These are phyloP conservation scores for Gracilariopsis chorda DNA, from an alignment of 23 red algal species.

Conservation along the genomic window DNA sequence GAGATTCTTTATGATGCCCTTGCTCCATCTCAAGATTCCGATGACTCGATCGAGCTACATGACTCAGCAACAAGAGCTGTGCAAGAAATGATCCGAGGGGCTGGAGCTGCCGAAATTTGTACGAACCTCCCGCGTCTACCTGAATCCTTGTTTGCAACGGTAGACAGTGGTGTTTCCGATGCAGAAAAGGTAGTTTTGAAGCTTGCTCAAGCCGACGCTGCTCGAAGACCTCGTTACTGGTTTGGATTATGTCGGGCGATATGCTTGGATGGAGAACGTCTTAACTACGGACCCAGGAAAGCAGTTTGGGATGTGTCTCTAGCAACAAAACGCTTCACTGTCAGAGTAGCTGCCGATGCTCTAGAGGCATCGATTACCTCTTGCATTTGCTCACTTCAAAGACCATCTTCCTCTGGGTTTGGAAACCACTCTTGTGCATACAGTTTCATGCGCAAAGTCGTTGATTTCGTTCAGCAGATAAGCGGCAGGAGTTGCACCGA, in stretches of 20 bases:
- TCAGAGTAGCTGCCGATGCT: constrained; percentile 11
- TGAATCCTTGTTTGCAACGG: constrained; percentile 42
- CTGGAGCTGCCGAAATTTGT: constrained; percentile 39
- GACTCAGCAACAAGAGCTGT: constrained; percentile 40
- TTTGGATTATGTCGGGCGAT: constrained; percentile 60
- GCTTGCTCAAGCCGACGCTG: constrained; percentile 33
- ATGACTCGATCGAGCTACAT: constrained; percentile 19
- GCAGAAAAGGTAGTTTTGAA: constrained; percentile 12
- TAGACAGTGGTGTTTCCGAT: constrained; percentile 3
- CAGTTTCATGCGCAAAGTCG: constrained; percentile 46
- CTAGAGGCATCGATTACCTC: constrained; percentile 21
- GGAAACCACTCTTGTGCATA: constrained; percentile 43
- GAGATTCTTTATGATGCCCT: constrained; percentile 57
- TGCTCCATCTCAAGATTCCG: constrained; percentile 1
- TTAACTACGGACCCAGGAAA: constrained; percentile 37
- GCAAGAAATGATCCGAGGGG: constrained; percentile 45
- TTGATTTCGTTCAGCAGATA: constrained; percentile 44
- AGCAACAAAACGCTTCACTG: constrained; percentile 15
- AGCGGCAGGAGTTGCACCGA: neutral
- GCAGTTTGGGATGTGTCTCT: constrained; percentile 50
- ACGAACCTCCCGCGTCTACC: constrained; percentile 30
- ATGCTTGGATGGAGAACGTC: constrained; percentile 32
- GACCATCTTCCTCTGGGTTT: neutral
- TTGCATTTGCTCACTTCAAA: neutral
- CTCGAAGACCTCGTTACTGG: constrained; percentile 47